Evolutionary conservation across 2,329 filamentous ascomycete genomes (phyloP).

Genomic region (Helminthosporium solani): DNA sequence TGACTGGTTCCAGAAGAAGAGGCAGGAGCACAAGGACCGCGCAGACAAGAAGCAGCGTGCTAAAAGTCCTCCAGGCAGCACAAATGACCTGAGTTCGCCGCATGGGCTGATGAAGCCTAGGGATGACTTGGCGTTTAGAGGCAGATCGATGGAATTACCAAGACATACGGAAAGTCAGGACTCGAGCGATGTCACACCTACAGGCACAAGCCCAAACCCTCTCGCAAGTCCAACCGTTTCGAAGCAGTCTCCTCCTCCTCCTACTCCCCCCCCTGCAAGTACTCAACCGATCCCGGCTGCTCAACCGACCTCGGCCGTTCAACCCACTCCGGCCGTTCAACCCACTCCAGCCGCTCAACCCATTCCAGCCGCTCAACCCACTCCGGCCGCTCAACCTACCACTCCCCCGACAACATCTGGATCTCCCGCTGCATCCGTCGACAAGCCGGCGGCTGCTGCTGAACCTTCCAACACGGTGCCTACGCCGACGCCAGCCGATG

Average conservation of each 20-base stretch:
- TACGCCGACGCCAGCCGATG: background rate
- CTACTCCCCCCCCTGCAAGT: background rate
- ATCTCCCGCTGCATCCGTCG: background rate
- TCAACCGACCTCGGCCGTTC: too few relatives aligned
- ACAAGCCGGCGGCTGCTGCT: background rate
- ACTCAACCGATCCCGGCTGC: background rate
- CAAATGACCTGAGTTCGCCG: constrained; percentile 19
- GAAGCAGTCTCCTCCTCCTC: background rate
- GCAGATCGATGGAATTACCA: constrained; percentile 31
- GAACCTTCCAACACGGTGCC: background rate
- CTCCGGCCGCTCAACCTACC: background rate
- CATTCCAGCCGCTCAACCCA: background rate
- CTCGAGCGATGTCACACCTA: constrained; percentile 24
- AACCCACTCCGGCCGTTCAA: background rate
- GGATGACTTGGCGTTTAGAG: constrained; percentile 19
- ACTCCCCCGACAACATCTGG: background rate
- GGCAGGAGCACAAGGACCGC: constrained; percentile 59
- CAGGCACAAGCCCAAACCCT: constrained; percentile 15
- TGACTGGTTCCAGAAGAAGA: constrained; percentile 65
- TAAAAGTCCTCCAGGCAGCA: constrained; percentile 51
- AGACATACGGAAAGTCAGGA: constrained; percentile 16
- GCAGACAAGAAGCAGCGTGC: constrained; percentile 55
- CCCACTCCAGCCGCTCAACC: background rate
- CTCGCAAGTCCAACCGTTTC: constrained; percentile 4
- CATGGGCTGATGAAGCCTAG: constrained; percentile 23